Evolutionary conservation across 805 yeast species (phyloP), one percentile per base, ranked within the genome.

Genomic region (Wickerhamomyces sydowiorum): DNA sequence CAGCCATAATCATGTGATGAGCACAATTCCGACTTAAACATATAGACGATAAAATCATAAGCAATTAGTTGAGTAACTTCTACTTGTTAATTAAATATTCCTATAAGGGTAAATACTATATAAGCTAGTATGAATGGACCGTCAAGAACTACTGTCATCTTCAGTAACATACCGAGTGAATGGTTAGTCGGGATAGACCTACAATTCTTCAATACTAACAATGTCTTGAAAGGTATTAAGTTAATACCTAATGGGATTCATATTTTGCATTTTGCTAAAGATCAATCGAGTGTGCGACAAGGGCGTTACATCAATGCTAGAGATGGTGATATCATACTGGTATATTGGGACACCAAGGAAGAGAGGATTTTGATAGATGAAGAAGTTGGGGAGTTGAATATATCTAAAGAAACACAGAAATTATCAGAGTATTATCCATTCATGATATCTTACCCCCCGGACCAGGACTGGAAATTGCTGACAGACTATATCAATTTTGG

Each of bases 231-330:
- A 43, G 86, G 86, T 1, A 66, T 81, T 47, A 78, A 77, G 47
- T 56, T 60, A 15, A 61, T 81, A 4, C 69, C 76, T 0, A 43
- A 55, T 4, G 86, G 86, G 0, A 37, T 69, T 0, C 87, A 81
- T 56, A 57, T 78, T 2, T 49, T 80, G 12, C 86, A 81, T 56
- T 69, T 73, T 59, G 72, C 76, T 0, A 57, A 58, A 32, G 59
- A 53, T 39, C 47, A 53, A 6, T 39, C 52, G 31, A 75, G 65
- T 50, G 58, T 64, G 49, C 64, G 69, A 42, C 49, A 55, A 42
- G 82, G 81, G 4, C 57, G 56, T 51, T 64, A 50, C 52, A 38
- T 67, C 15, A 46, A 51, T n/a, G 61, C 71, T 21, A 30, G 46
- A 12, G 69, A 67, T 7, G 62, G 62, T 5, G 60, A 59, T 14